A percentile compares a stretch with the other conserved stretches of the same genome.
phyloP scores from a whole-genome alignment of 441 rosid genomes.

The Viola pubescens region DNA sequence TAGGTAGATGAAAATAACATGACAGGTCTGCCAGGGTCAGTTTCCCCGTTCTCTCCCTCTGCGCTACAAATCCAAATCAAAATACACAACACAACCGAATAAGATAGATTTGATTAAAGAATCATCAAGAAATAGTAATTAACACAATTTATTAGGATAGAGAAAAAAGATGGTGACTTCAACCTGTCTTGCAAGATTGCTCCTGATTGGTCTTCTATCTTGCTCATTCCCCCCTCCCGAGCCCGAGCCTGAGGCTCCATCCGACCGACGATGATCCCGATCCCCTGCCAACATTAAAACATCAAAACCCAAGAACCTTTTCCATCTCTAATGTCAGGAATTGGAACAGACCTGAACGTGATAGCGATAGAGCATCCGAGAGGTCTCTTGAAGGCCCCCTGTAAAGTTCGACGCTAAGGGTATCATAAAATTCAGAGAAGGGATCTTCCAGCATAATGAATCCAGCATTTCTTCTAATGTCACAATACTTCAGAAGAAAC shows the following conservation, averaged over 20 bases:
- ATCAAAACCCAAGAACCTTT: not conserved
- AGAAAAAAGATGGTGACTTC: constrained; percentile 2
- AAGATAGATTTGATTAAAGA: not conserved
- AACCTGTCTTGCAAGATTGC: constrained; percentile 51
- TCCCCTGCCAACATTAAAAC: not conserved
- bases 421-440: constrained; percentile 40
- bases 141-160: too few species aligned
- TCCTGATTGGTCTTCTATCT: constrained; percentile 7
- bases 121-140: not conserved
- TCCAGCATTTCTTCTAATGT: constrained; percentile 29
- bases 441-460: constrained; percentile 38
- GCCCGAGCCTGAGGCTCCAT: not conserved
- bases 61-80: constrained; percentile 23
- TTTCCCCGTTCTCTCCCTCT: constrained; percentile 52
- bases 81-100: constrained; percentile 11
- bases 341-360: constrained; percentile 18
- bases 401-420: constrained; percentile 33
- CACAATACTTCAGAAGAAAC: constrained; percentile 41
- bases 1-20: constrained; percentile 45
- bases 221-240: constrained; percentile 9
- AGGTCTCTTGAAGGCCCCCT: too few species aligned
- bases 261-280: constrained; percentile 6
- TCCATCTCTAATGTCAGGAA: not conserved
- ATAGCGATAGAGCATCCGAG: constrained; percentile 9
- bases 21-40: constrained; percentile 38